Base-by-base conservation (phyloP, 108 stramenopile genomes). In the Chaetoceros tenuissimus region DNA sequence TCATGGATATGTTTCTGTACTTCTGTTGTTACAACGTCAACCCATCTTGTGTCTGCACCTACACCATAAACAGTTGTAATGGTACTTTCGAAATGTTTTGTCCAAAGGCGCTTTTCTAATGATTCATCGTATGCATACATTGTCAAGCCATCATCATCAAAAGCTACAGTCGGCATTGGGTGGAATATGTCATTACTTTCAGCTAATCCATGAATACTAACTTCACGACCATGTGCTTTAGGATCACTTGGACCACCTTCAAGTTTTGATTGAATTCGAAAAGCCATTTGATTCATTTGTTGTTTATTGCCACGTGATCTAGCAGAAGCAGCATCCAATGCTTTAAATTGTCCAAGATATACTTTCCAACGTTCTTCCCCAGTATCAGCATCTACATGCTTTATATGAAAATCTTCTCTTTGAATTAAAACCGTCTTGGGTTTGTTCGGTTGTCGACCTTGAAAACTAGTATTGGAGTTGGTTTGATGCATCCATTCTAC, bases 301-400 rank as follows among this genome's bases (percentile, higher is more conserved):
- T 5, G 5, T 40, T 40, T 40, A 10, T 40, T 40, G 8, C 13
- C 13, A 10, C 13, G 5, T 13, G 34, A 10, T 13, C 13, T 40
- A 10, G 64, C 75, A 68, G 87, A 89, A 10, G 64, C 75, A 68
- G 87, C 86, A 50, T 81, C 83, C 48, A 89, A 58, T 8, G 85
- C 81, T 46, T 78, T 71, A 31, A 84, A 78, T 17, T 52, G 66
- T 25, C 84, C 84, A 28, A 84, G 31, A 10, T 85, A 76, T 3
- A 89, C 77, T 59, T 92, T 92, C 91, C 91, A 92, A 25, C 74
- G 67, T 51, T 78, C 69, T 28, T 55, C 46, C 20, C 91, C 91
- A 19, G 72, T 78, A 18, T 69, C 70, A 0, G 79, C 64, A 52
- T 81, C 79, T 7, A 89, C 57, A 29, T 87, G 81, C 24, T 80